Conservation (phyloP, 495 filamentous ascomycete genomes). For the Daldinia grandis region DNA sequence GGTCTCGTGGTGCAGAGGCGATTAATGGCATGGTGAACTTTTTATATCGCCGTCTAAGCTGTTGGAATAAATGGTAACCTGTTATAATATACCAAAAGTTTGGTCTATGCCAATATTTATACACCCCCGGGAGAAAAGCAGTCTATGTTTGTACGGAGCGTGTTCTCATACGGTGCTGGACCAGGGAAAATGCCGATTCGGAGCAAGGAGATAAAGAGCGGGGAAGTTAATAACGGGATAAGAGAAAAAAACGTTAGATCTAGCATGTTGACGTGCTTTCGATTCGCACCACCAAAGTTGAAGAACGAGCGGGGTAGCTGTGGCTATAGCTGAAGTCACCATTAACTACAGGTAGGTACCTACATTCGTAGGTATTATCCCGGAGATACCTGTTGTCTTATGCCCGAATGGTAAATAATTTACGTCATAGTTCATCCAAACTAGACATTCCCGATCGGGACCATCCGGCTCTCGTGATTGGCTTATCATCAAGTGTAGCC, state of each 20-base stretch:
- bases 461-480: conserved; percentile 16
- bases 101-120: not conserved
- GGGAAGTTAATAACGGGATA: conserved; percentile 10
- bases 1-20: conserved; percentile 49
- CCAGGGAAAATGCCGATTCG: not conserved
- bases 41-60: not conserved
- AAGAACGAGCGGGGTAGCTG: not conserved
- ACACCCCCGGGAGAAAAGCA: not conserved
- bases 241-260: not conserved
- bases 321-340: not conserved
- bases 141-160: not conserved
- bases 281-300: not conserved
- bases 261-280: conserved; percentile 22
- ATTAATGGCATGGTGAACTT: conserved; percentile 59
- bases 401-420: not conserved
- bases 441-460: conserved; percentile 24
- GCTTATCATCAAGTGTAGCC: not conserved
- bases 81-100: not conserved
- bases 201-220: conserved; percentile 18
- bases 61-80: not conserved
- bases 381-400: not conserved
- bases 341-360: not conserved
- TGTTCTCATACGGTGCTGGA: not conserved
- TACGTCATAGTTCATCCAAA: not conserved
- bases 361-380: not conserved